Conservation (phyloP, 2,329 filamentous ascomycete genomes). For the Thermochaetoides dissita region DNA sequence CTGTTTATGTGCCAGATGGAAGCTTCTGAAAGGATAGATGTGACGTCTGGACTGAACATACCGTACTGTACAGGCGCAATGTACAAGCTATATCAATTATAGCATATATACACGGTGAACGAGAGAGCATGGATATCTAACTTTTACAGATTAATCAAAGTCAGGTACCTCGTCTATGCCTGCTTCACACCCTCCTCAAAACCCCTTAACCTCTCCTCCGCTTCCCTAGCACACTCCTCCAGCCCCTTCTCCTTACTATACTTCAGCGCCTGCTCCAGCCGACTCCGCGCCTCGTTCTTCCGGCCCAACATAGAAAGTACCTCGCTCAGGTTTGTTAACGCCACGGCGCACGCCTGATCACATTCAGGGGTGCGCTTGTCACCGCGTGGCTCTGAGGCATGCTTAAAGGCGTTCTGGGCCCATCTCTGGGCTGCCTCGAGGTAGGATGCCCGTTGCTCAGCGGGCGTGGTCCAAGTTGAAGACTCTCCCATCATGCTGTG, state of each 20-base stretch:
- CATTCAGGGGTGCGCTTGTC: slow-evolving; percentile 63
- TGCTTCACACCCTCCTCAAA: neutral
- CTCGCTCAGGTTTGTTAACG: slow-evolving; percentile 76
- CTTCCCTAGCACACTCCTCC: slow-evolving; percentile 35
- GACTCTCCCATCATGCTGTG: slow-evolving; percentile 9
- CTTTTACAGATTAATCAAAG: no score
- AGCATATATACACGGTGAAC: no score
- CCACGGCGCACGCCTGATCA: slow-evolving; percentile 67
- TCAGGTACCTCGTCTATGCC: no score
- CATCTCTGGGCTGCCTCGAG: slow-evolving; percentile 61
- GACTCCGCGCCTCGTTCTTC: slow-evolving; percentile 46
- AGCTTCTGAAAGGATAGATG: no score
- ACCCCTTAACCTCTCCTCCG: slow-evolving; percentile 32
- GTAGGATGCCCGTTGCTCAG: slow-evolving; percentile 44
- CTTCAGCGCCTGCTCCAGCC: slow-evolving; percentile 54
- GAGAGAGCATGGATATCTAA: no score
- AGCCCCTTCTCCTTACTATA: slow-evolving; percentile 44
- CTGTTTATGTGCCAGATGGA: no score
- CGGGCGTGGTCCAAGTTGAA: slow-evolving; percentile 17
- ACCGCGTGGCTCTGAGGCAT: slow-evolving; percentile 50
- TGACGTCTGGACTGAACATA: no score
- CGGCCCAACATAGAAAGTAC: slow-evolving; percentile 65
- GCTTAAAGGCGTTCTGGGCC: slow-evolving; percentile 61
- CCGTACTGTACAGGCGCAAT: no score
- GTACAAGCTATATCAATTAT: no score